These are phyloP conservation scores for Suillus subaureus DNA, from an alignment of 768 basidiomycete species.

Conservation along the genomic window DNA sequence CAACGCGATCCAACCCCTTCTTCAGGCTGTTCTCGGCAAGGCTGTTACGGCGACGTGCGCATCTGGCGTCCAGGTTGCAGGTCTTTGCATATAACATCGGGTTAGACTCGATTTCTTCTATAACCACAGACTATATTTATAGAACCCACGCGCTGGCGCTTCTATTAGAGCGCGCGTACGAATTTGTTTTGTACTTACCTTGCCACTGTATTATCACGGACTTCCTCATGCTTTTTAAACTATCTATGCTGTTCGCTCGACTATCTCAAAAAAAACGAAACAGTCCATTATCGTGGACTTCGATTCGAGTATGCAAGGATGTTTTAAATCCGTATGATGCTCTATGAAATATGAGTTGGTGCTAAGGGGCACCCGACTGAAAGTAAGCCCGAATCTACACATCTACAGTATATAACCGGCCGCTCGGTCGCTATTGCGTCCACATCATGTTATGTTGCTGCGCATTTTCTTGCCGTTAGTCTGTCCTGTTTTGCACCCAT, in stretches of 20 bases:
- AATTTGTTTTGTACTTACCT: slow-evolving; percentile 34
- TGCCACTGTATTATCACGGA: slow-evolving; percentile 27
- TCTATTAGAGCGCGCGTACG: slow-evolving; percentile 18
- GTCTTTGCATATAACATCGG: slow-evolving; percentile 20
- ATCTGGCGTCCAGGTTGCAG: slow-evolving; percentile 20
- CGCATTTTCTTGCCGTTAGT: not conserved
- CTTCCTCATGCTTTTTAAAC: slow-evolving; percentile 3
- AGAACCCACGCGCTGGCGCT: slow-evolving; percentile 25
- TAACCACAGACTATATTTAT: slow-evolving; percentile 29
- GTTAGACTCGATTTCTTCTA: slow-evolving; percentile 34
- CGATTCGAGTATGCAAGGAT: not conserved
- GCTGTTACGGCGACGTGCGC: slow-evolving; percentile 27
- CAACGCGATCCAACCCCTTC: slow-evolving; percentile 41
- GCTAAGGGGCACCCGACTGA: not conserved
- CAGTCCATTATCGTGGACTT: not conserved
- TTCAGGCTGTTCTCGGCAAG: slow-evolving; percentile 29
- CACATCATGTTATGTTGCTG: not conserved
- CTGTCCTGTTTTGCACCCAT: not conserved
- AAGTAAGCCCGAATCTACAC: not conserved
- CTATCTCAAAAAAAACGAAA: not conserved
- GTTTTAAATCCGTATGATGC: not conserved
- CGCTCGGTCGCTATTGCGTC: not conserved
- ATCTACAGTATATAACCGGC: not conserved
- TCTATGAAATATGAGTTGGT: not conserved
- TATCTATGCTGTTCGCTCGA: slow-evolving; percentile 4